phyloP scores from a whole-genome alignment of 257 asterid species.

The Ballota nigra region DNA sequence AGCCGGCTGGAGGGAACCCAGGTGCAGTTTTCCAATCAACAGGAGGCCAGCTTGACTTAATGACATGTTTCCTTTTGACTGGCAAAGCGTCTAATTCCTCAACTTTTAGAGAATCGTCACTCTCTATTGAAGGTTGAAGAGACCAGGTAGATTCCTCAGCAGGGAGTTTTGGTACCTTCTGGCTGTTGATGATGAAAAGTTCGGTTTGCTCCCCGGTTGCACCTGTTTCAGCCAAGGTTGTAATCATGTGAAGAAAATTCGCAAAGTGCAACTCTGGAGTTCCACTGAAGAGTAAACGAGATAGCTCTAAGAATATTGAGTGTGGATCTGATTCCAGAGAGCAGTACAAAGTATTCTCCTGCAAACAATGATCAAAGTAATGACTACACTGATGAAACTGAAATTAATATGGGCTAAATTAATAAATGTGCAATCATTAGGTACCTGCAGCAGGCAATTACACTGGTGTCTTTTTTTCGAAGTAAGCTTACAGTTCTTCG shows the following conservation, averaged over 20 bases:
- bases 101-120: slow-evolving; percentile 14
- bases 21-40: slow-evolving; percentile 73
- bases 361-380: slow-evolving; percentile 22
- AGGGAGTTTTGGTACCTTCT: slow-evolving; percentile 74
- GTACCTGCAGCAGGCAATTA: slow-evolving; percentile 84
- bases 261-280: slow-evolving; percentile 73
- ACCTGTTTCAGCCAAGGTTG: slow-evolving; percentile 82
- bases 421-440: background rate
- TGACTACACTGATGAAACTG: background rate
- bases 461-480: slow-evolving; percentile 65
- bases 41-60: slow-evolving; percentile 73
- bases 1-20: slow-evolving; percentile 36
- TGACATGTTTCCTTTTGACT: slow-evolving; percentile 31
- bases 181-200: slow-evolving; percentile 72
- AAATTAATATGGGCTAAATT: background rate
- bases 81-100: slow-evolving; percentile 34
- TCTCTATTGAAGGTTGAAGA: slow-evolving; percentile 42
- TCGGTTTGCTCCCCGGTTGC: slow-evolving; percentile 80
- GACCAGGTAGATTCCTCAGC: slow-evolving; percentile 67
- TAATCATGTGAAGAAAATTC: slow-evolving; percentile 89
- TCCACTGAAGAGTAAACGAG: slow-evolving; percentile 57
- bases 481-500: slow-evolving; percentile 39
- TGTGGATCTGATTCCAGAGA: slow-evolving; percentile 65
- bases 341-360: slow-evolving; percentile 71
- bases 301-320: slow-evolving; percentile 69